A percentile compares a stretch with the other conserved stretches of the same genome.
Conservation (phyloP, 2,329 filamentous ascomycete genomes). For the Hymenotorrendiella dingleyae region DNA sequence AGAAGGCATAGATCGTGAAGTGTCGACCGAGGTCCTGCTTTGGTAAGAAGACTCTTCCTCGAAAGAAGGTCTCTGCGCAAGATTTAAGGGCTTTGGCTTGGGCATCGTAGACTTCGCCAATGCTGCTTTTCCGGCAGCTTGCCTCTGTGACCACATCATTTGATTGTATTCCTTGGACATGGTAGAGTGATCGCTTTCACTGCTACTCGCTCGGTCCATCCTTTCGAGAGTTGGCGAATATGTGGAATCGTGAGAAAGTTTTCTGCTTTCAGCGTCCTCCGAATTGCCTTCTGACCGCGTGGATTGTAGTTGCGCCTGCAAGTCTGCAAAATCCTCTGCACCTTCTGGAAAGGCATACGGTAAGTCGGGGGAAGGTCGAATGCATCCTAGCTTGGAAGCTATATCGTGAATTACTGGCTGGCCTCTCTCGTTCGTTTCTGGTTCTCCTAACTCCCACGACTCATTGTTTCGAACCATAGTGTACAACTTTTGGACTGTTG, state of each 20-base stretch:
- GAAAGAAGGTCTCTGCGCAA: slow-evolving; percentile 7
- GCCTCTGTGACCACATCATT: slow-evolving; percentile 16
- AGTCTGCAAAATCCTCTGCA: slow-evolving; percentile 49
- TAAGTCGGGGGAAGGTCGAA: slow-evolving; percentile 55
- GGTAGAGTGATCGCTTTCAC: slow-evolving; percentile 25
- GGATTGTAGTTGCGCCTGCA: slow-evolving; percentile 47
- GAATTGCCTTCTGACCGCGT: slow-evolving; percentile 16
- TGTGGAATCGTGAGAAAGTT: slow-evolving; percentile 15
- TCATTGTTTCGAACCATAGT: slow-evolving; percentile 55
- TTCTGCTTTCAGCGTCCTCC: slow-evolving; percentile 18
- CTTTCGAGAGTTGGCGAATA: slow-evolving; percentile 19
- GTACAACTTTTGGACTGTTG: slow-evolving; percentile 61
- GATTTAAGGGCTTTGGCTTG: slow-evolving; percentile 10
- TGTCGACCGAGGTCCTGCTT: slow-evolving; percentile 15
- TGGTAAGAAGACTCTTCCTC: slow-evolving; percentile 14
- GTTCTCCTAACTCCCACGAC: slow-evolving; percentile 56
- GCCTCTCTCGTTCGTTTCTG: slow-evolving; percentile 56
- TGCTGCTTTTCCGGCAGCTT: slow-evolving; percentile 8
- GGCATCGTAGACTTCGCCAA: background rate
- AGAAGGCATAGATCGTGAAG: slow-evolving; percentile 19
- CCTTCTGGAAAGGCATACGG: slow-evolving; percentile 57
- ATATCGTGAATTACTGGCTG: slow-evolving; percentile 62
- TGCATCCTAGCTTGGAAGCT: slow-evolving; percentile 57
- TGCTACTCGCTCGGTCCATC: slow-evolving; percentile 24
- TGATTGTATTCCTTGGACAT: slow-evolving; percentile 23